phyloP scores from a whole-genome alignment of 768 basidiomycete genomes.

The Xerocomus spinulosus region DNA sequence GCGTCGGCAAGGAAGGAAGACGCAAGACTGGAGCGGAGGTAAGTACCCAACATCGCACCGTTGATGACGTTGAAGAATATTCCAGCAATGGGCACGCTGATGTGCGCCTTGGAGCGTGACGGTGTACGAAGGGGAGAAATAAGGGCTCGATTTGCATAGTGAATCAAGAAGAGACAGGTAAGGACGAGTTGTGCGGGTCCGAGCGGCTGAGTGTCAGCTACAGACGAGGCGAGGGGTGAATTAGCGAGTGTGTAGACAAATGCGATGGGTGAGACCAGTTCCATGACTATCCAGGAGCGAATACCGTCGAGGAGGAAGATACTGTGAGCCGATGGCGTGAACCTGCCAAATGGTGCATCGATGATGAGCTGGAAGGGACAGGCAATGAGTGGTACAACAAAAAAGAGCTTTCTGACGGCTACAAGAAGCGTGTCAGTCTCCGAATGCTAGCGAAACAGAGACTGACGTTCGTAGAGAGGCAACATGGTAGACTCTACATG shows the following conservation, averaged over 20 bases:
- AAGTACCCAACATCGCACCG: constrained; percentile 65
- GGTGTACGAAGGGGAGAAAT: constrained; percentile 79
- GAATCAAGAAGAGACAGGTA: constrained; percentile 55
- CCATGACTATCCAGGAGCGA: constrained; percentile 75
- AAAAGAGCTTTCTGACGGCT: constrained; percentile 44
- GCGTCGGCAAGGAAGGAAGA: constrained; percentile 38
- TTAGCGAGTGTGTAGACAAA: constrained; percentile 49
- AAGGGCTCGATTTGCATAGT: constrained; percentile 82
- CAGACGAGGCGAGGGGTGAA: constrained; percentile 43
- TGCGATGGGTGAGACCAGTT: constrained; percentile 54
- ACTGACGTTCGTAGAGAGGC: constrained; percentile 24
- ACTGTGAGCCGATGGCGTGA: constrained; percentile 45
- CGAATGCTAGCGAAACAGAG: too few relatives aligned
- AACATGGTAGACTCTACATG: constrained; percentile 18
- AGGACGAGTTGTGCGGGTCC: constrained; percentile 47
- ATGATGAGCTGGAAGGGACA: constrained; percentile 44
- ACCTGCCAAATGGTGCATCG: constrained; percentile 80
- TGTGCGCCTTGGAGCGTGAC: constrained; percentile 69
- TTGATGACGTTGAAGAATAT: constrained; percentile 69
- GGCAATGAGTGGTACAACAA: constrained; percentile 35
- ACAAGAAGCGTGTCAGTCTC: neutral
- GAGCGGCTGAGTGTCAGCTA: constrained; percentile 26
- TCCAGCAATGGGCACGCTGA: constrained; percentile 54
- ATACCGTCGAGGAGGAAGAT: constrained; percentile 55
- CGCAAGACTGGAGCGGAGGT: constrained; percentile 57